Percentiles rank a stretch among this genome's conserved stretches.
Evolutionary conservation across 768 basidiomycete genomes (phyloP).

Genomic region (Tubosaeta sp.): DNA sequence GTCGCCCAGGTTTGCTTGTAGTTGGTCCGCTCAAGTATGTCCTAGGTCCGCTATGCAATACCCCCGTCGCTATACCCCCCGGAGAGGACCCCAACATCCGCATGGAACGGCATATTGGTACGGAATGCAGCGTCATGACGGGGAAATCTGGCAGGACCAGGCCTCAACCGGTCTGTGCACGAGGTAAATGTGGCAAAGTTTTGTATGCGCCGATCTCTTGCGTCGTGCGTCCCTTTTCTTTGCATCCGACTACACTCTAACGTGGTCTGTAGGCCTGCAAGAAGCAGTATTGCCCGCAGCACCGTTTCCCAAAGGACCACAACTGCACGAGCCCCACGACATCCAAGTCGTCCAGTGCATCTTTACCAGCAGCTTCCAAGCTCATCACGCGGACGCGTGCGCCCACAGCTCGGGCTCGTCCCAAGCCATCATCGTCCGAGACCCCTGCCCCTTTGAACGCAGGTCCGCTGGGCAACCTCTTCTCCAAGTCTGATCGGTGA

Average conservation of each 20-base stretch:
- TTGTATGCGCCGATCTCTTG: conserved; percentile 73
- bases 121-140: conserved; percentile 65
- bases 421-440: conserved; percentile 7
- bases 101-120: conserved; percentile 72
- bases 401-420: not conserved
- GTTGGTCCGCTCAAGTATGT: conserved; percentile 3
- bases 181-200: conserved; percentile 64
- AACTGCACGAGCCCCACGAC: conserved; percentile 37
- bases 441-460: conserved; percentile 11
- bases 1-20: conserved; percentile 17
- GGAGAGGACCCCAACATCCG: conserved; percentile 77
- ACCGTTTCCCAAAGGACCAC: conserved; percentile 78
- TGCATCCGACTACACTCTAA: not conserved
- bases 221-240: conserved; percentile 47
- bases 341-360: not conserved
- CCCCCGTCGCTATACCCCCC: conserved; percentile 67
- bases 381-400: conserved; percentile 2
- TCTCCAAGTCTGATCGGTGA: conserved; percentile 61
- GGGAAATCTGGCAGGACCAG: conserved; percentile 49
- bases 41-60: conserved; percentile 72
- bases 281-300: conserved; percentile 69
- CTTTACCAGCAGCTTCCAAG: conserved; percentile 9
- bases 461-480: conserved; percentile 30
- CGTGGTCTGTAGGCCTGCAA: conserved; percentile 54
- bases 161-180: conserved; percentile 55